Evolutionary conservation across 306 rosid species (phyloP), one percentile per base, ranked within the genome.

Genomic region (Ziziphus jujuba): DNA sequence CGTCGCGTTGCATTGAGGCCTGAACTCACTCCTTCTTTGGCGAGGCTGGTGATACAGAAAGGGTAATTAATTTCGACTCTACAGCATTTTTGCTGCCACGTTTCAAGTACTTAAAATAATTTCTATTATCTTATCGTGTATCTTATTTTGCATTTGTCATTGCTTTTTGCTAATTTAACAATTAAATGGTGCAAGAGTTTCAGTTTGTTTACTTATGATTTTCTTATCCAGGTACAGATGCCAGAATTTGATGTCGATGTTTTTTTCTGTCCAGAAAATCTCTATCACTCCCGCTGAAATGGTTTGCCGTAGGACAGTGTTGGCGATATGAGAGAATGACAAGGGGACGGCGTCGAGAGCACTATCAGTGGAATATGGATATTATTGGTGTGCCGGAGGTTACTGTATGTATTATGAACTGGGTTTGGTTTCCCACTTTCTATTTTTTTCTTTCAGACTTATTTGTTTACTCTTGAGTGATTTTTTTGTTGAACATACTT

Each of bases 321-420:
- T 93, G 97, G 98, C 90, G 98, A 55, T 93, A 93, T 31, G 98
- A 93, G 83, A 86, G 98, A 76, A 90, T 92, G 98, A 92, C 97
- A 16, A 92, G 96, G 79, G 97, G 98, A 12, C 87, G 98, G 61
- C 93, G 95, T 44, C 83, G 98, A 50, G 98, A 92, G 85, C 98
- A 92, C 67, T 92, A 90, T 56, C 98, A 93, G 56, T 93, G 98
- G 98, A 93, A 93, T 69, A 93, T 93, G 98, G 97, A 93, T 76
- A 88, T 90, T 61, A 80, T 93, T 64, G 98, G 98, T 75, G 95
- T 93, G 56, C 85, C 91, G 15, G 98, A 84, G 53, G 91, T 93
- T 65, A 86, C 72, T 86, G 98, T 90, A 88, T 68, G 87, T 55
- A 63, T 69, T 74, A 33, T 49, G 36, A 35, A 56, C 62, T 59